Evolutionary conservation across 352 stramenopile species (phyloP), one percentile per base, ranked within the genome.

Genomic region (Phytopythium ostracodes): DNA sequence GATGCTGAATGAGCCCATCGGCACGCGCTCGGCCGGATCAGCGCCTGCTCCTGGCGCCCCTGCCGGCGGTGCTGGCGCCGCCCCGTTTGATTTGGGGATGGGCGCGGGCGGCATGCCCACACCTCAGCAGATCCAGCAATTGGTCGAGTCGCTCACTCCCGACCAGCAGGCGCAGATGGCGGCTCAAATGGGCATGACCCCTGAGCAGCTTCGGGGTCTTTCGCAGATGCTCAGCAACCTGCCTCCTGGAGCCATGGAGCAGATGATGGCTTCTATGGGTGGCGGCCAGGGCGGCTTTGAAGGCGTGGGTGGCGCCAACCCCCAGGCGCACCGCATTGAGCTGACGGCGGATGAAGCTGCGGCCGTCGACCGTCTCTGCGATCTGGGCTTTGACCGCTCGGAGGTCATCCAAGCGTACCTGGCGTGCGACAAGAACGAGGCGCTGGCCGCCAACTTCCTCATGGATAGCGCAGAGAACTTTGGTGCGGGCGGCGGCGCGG

Each of bases 341-440:
- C 70, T 94, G 50, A 85, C 73, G 24, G 82, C 94, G 59, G 84
- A 95, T 46, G 84, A 95, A 68, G 79, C 83, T 1, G 84, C 81
- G 3, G 84, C 84, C 4, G 84, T 94, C 36, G 78, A 92, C 58
- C 76, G 79, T 22, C 72, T 97, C 10, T 89, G 76, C 51, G 85
- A 91, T 42, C 88, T 98, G 71, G 89, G 91, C 22, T 97, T 97
- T 65, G 81, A 94, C 53, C 89, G 87, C 67, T 78, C 93, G 33
- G 92, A 98, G 68, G 96, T 93, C 22, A 91, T 98, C 60, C 96
- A 99, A 79, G 97, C 97, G 53, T 99, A 99, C 86, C 78, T 99
- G 65, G 96, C 96, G 40, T 99, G 98, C 71, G 98, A 99, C 87
- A 99, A 99, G 87, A 99, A 99, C 77, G 96, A 99, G 77, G 96